Evolutionary conservation across 176 grass and related monocot species (phyloP).

Genomic region (Carex parvula): DNA sequence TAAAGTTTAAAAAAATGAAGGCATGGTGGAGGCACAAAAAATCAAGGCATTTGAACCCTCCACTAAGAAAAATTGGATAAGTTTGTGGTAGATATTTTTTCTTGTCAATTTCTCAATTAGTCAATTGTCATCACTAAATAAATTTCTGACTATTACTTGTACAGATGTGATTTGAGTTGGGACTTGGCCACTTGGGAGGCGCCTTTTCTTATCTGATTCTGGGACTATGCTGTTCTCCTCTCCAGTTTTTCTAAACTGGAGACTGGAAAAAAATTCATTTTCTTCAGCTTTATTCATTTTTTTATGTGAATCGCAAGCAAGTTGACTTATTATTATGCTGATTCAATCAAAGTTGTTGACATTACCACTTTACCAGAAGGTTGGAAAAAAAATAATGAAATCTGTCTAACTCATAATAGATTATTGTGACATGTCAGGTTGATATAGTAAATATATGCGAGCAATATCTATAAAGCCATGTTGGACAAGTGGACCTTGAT

Average conservation of each 20-base stretch:
- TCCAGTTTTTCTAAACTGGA: not conserved
- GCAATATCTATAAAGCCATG: not conserved
- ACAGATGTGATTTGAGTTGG: not conserved
- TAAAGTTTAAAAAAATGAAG: too few relatives aligned
- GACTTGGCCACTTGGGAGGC: too few relatives aligned
- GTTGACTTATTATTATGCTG: not conserved
- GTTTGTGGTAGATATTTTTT: not conserved
- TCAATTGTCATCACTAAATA: not conserved
- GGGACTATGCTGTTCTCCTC: too few relatives aligned
- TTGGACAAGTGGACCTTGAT: too few relatives aligned
- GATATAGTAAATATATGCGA: not conserved
- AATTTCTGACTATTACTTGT: not conserved
- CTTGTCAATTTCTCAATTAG: not conserved
- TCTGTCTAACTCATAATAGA: not conserved
- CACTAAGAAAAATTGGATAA: not conserved
- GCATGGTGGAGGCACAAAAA: too few relatives aligned
- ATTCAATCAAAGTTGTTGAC: constrained; percentile 4
- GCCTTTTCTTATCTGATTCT: too few relatives aligned
- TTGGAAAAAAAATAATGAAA: not conserved
- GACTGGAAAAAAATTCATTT: not conserved
- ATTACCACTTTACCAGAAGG: not conserved
- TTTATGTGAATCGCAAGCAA: not conserved
- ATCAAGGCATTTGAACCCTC: too few relatives aligned
- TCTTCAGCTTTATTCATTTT: not conserved
- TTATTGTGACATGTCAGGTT: not conserved